A percentile compares a stretch with the other conserved stretches of the same genome.
Evolutionary conservation across 495 filamentous ascomycete species (phyloP).

Genomic region (Podospora appendiculata): DNA sequence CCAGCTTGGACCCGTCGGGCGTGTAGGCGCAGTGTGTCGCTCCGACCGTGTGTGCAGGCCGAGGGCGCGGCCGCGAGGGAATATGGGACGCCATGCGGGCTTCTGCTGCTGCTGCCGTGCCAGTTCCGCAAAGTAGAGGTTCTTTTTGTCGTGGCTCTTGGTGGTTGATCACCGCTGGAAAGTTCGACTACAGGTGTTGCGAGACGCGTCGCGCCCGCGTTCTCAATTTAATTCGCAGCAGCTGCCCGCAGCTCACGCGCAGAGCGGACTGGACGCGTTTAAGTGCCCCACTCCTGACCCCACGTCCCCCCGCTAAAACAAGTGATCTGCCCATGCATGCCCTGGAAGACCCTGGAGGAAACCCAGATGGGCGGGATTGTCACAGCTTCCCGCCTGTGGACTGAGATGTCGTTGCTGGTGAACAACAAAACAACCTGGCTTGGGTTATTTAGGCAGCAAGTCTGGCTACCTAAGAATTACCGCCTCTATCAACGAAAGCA

Average conservation of each 20-base stretch:
- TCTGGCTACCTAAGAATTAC: too few relatives aligned
- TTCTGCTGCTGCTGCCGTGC: too few relatives aligned
- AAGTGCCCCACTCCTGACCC: constrained; percentile 2
- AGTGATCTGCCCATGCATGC: not conserved
- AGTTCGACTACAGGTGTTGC: not conserved
- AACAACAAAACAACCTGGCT: too few relatives aligned
- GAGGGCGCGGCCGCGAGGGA: constrained; percentile 35
- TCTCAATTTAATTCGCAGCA: constrained; percentile 22
- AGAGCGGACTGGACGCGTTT: too few relatives aligned
- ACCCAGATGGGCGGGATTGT: too few relatives aligned
- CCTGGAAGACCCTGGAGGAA: too few relatives aligned
- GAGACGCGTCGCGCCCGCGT: constrained; percentile 28
- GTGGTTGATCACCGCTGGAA: not conserved
- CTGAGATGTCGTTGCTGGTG: too few relatives aligned
- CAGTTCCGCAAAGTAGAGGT: not conserved
- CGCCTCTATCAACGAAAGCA: too few relatives aligned
- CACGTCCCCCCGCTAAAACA: not conserved
- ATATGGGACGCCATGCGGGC: constrained; percentile 40
- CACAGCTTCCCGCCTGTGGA: too few relatives aligned
- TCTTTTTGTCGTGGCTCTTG: not conserved
- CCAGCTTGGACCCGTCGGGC: constrained; percentile 47
- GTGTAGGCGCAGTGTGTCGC: constrained; percentile 49
- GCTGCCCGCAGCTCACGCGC: too few relatives aligned
- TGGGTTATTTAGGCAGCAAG: too few relatives aligned
- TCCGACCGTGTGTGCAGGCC: constrained; percentile 47